Percentiles rank a stretch among this genome's conserved stretches.
phyloP scores from a whole-genome alignment of 257 asterid genomes.

The Catharanthus roseus region DNA sequence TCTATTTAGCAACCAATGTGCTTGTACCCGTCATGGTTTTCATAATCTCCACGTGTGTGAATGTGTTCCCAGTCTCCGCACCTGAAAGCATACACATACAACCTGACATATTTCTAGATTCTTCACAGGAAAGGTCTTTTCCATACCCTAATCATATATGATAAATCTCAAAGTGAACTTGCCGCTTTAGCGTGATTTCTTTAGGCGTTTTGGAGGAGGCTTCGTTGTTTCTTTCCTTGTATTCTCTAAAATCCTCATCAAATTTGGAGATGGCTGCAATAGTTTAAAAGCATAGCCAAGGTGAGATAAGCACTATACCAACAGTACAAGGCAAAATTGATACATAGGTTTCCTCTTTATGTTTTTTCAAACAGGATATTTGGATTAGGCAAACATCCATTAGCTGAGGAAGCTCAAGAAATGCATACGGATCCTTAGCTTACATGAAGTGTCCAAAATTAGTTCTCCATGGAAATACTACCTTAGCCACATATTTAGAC shows the following conservation, averaged over 20 bases:
- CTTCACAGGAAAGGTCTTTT: background rate
- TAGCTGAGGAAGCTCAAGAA: background rate
- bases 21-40: no score
- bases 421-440: background rate
- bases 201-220: slow-evolving; percentile 61
- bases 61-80: background rate
- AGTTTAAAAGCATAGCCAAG: slow-evolving; percentile 8
- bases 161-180: background rate
- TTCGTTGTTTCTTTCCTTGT: slow-evolving; percentile 50
- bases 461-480: background rate
- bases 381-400: background rate
- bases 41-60: background rate
- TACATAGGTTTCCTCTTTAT: background rate
- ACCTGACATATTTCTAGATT: background rate
- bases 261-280: slow-evolving; percentile 53
- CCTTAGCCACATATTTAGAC: background rate
- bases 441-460: background rate
- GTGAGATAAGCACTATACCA: background rate
- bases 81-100: background rate
- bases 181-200: slow-evolving; percentile 43
- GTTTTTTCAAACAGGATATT: background rate
- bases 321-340: background rate
- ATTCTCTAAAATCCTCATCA: slow-evolving; percentile 42
- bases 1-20: no score
- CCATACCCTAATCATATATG: background rate